Evolutionary conservation across 2,329 filamentous ascomycete species (phyloP).

Genomic region (Trichothecium roseum): DNA sequence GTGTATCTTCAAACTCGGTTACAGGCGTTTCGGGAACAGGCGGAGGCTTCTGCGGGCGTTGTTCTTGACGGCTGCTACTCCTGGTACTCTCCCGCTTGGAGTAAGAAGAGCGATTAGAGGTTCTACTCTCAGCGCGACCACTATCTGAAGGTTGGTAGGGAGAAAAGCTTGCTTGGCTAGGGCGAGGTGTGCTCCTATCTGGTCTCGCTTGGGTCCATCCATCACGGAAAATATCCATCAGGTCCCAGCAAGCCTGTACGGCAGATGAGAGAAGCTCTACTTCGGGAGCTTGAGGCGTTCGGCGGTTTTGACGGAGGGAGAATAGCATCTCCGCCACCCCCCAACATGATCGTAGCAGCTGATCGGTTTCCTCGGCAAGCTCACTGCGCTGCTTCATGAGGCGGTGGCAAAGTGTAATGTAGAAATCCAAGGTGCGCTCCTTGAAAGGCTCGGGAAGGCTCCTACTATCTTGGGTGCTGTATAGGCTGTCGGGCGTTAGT

Average conservation of each 20-base stretch:
- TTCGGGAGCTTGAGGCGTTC: constrained; percentile 62
- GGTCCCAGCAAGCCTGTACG: constrained; percentile 88
- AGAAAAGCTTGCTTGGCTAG: constrained; percentile 67
- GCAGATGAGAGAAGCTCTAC: constrained; percentile 80
- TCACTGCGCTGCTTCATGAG: constrained; percentile 90
- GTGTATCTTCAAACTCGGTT: constrained; percentile 88
- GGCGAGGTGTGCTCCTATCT: constrained; percentile 74
- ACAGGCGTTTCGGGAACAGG: constrained; percentile 78
- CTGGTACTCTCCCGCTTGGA: constrained; percentile 41
- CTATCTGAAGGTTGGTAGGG: constrained; percentile 35
- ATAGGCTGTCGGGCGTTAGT: constrained; percentile 44
- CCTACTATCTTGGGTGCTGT: constrained; percentile 75
- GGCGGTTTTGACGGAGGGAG: constrained; percentile 71
- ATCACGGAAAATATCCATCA: constrained; percentile 86
- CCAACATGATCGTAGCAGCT: constrained; percentile 80
- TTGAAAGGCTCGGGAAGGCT: constrained; percentile 76
- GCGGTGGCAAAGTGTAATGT: constrained; percentile 84
- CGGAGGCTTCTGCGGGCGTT: constrained; percentile 13
- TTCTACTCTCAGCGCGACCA: constrained; percentile 25
- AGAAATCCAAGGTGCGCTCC: constrained; percentile 86
- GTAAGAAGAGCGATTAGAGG: constrained; percentile 39
- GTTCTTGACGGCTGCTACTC: constrained; percentile 16
- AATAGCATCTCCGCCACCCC: constrained; percentile 86
- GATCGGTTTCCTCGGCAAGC: constrained; percentile 71
- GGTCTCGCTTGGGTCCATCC: constrained; percentile 85